A percentile compares a stretch with the other conserved stretches of the same genome.
phyloP scores from a whole-genome alignment of 805 yeast species.

The Yarrowia hollandica region DNA sequence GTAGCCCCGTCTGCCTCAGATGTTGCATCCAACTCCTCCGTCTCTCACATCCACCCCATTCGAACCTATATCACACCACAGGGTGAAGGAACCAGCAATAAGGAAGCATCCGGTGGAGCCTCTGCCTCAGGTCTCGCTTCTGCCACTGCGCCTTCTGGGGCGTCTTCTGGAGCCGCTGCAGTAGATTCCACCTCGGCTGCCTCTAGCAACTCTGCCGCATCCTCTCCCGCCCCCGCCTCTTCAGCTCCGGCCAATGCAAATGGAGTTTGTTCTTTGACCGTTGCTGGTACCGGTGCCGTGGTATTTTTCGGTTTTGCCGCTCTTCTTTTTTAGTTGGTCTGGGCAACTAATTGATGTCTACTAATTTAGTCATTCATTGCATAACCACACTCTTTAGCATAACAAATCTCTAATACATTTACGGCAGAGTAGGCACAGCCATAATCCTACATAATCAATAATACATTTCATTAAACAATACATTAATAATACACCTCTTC shows the following conservation, averaged over 20 bases:
- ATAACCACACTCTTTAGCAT: neutral
- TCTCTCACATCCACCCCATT: conserved; percentile 18
- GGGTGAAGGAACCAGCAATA: neutral
- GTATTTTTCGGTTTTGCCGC: neutral
- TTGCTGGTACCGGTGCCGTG: neutral
- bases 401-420: no score
- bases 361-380: neutral
- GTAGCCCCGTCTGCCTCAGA: neutral
- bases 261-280: neutral
- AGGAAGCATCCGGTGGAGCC: neutral
- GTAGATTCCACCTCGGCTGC: neutral
- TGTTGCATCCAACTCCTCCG: neutral
- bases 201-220: neutral
- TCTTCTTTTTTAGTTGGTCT: neutral
- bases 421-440: no score
- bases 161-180: neutral
- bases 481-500: conserved; percentile 21
- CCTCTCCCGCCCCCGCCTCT: neutral
- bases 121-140: neutral
- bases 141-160: neutral
- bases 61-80: conserved; percentile 4
- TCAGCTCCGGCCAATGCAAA: neutral
- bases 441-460: no score
- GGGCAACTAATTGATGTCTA: no score
- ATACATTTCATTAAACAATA: conserved; percentile 21